Conservation (phyloP, 257 asterid genomes). For the Solanum ahanhuiri region DNA sequence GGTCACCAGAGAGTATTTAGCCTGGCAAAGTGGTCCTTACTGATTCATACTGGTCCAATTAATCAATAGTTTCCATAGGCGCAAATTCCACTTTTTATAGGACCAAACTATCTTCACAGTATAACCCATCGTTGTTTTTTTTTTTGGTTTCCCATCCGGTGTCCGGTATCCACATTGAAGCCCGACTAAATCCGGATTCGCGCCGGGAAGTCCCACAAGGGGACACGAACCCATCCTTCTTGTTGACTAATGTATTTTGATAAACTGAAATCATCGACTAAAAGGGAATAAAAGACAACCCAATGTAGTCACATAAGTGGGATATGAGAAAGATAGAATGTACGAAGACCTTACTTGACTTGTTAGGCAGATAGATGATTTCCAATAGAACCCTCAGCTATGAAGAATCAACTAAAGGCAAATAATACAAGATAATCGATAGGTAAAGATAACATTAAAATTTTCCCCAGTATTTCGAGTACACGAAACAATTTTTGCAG, state of each 20-base stretch:
- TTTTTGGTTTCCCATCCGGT: too few relatives aligned
- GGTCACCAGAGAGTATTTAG: too few relatives aligned
- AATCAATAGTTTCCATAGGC: background rate
- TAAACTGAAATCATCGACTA: background rate
- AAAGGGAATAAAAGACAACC: background rate
- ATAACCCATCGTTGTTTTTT: background rate
- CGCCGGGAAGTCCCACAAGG: too few relatives aligned
- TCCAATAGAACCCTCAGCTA: background rate
- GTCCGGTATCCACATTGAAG: too few relatives aligned
- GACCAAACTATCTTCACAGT: background rate
- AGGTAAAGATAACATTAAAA: background rate
- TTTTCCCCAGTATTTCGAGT: background rate
- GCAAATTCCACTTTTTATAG: background rate
- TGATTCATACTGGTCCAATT: background rate
- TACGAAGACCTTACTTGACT: background rate
- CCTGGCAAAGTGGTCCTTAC: too few relatives aligned
- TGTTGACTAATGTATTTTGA: background rate
- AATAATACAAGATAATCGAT: background rate
- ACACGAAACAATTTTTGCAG: background rate
- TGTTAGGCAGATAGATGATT: background rate
- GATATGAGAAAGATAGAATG: background rate
- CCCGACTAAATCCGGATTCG: too few relatives aligned
- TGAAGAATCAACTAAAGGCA: background rate
- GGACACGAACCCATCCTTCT: background rate
- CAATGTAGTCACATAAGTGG: background rate